These are phyloP conservation scores for Echium plantagineum DNA, from an alignment of 257 asterid genomes.

Conservation along the genomic window DNA sequence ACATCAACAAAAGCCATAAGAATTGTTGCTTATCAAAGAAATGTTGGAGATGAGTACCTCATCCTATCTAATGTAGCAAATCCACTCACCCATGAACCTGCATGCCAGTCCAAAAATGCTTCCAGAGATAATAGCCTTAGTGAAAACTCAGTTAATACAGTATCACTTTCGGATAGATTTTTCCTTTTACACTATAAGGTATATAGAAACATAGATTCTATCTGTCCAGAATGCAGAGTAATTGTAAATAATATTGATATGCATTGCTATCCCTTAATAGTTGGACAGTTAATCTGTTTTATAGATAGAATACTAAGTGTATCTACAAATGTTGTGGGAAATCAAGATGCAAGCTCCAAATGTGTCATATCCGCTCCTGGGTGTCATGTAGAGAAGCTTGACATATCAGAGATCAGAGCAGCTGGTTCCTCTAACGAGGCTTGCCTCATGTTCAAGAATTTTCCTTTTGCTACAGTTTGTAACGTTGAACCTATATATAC, in stretches of 20 bases:
- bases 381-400: slow-evolving; percentile 19
- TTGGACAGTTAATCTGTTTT: slow-evolving; percentile 47
- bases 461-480: slow-evolving; percentile 25
- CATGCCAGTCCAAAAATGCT: slow-evolving; percentile 17
- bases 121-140: slow-evolving; percentile 18
- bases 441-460: slow-evolving; percentile 31
- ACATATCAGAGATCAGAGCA: slow-evolving; percentile 22
- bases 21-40: slow-evolving; percentile 32
- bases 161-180: slow-evolving; percentile 33
- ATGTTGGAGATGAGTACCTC: slow-evolving; percentile 24
- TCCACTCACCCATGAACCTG: slow-evolving; percentile 24
- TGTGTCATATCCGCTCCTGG: slow-evolving; percentile 17
- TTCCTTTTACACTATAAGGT: slow-evolving; percentile 54
- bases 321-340: slow-evolving; percentile 24
- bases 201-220: slow-evolving; percentile 18
- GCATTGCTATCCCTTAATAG: slow-evolving; percentile 65
- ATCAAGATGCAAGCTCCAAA: slow-evolving; percentile 21
- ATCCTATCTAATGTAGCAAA: slow-evolving; percentile 39
- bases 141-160: slow-evolving; percentile 24
- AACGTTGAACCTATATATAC: slow-evolving; percentile 21
- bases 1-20: slow-evolving; percentile 41
- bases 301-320: slow-evolving; percentile 30
- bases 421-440: slow-evolving; percentile 29
- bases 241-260: slow-evolving; percentile 44
- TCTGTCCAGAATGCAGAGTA: slow-evolving; percentile 28